Conservation (phyloP, 2,329 filamentous ascomycete genomes). For the Didymella pinodella region DNA sequence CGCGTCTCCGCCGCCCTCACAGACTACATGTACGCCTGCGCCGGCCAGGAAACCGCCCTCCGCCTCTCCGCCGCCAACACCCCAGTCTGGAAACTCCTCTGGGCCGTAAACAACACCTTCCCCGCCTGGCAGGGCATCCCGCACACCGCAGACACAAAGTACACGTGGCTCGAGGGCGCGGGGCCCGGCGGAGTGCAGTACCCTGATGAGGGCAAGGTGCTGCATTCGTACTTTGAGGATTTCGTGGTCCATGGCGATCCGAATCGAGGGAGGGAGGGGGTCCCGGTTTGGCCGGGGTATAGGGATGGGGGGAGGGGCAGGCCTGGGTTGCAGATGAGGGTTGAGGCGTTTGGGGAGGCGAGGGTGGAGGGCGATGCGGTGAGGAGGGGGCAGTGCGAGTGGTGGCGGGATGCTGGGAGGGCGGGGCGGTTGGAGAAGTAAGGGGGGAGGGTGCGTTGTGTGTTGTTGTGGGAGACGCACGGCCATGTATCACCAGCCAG, state of each 20-base stretch:
- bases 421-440: slow-evolving; percentile 38
- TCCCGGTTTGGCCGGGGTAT: slow-evolving; percentile 53
- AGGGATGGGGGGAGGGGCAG: slow-evolving; percentile 21
- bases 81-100: slow-evolving; percentile 38
- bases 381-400: slow-evolving; percentile 37
- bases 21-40: slow-evolving; percentile 58
- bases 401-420: slow-evolving; percentile 36
- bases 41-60: slow-evolving; percentile 56
- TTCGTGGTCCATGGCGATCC: slow-evolving; percentile 54
- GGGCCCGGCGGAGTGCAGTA: slow-evolving; percentile 54
- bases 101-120: slow-evolving; percentile 34
- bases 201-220: slow-evolving; percentile 48
- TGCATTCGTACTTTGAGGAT: slow-evolving; percentile 51
- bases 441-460: too few relatives aligned
- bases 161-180: slow-evolving; percentile 58
- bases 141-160: slow-evolving; percentile 50
- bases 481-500: too few relatives aligned
- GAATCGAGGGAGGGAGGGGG: slow-evolving; percentile 38
- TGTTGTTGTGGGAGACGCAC: too few relatives aligned
- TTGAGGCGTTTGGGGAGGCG: slow-evolving; percentile 37
- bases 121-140: slow-evolving; percentile 34
- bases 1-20: slow-evolving; percentile 53
- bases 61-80: slow-evolving; percentile 46
- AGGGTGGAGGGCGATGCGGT: slow-evolving; percentile 38
- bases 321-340: slow-evolving; percentile 31